Base-by-base conservation (phyloP, 371 early-diverging fungal genomes). In the Actinomucor elegans region DNA sequence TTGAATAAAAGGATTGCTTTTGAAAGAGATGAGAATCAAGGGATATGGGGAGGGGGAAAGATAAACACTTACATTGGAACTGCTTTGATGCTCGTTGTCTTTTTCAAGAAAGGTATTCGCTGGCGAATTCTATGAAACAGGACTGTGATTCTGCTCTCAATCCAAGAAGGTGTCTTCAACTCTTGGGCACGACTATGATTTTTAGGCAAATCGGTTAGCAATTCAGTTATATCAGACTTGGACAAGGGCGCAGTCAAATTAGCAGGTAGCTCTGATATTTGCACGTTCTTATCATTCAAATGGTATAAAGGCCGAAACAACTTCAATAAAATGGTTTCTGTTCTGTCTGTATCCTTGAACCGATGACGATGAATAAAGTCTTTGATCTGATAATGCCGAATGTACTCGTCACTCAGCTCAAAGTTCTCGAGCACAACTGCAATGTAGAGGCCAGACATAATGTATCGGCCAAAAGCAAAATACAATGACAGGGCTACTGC, bases 351-450 rank as follows among this genome's bases (percentile, higher is more conserved):
- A 12, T 63, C 72, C 37, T 71, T 75, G n/a, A 66, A 69, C 6
- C 64, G 68, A 37, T 80, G 74, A 3, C 64, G 67, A 14, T 70
- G 67, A 21, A 80, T 75, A 55, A 78, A 86, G 26, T 78, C 78
- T 37, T 80, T 69, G 32, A 86, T 69, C 47, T 86, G 86, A 21
- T 74, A 76, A 28, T 69, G 70, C 23, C 75, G 79, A 45, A 84
- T 86, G 52, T 76, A 76, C 11, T 73, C 77, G 26, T 82, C 84
- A 9, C 80, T 84, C 15, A 80, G 46, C 45, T 84, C 85, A 58
- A 86, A 86, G 49, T 82, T 81, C 40, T 86, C 86, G 41, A 83
- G 49, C 14, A 83, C 73, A 23, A 86, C 79, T 15, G 86, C 86
- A 65, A 86, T 76, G 50, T 84, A 86, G 17, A 86, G 75, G 21